phyloP scores from a whole-genome alignment of 2,329 filamentous ascomycete genomes.

The Scorias spongiosa region DNA sequence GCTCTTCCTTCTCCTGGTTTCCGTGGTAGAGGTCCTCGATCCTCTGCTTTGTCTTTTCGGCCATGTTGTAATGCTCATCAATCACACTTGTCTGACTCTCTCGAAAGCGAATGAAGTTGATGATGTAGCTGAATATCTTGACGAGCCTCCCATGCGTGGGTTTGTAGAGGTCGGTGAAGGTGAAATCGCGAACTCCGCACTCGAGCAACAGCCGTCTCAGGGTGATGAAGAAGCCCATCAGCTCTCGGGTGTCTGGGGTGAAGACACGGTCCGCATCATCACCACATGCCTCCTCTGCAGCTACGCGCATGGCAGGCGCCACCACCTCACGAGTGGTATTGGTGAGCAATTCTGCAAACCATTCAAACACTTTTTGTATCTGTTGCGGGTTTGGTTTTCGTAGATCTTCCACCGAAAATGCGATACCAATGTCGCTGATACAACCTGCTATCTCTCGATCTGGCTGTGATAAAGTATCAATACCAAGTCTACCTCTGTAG shows the following conservation, averaged over 20 bases:
- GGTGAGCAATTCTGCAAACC: slow-evolving; percentile 87
- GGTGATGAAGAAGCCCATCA: slow-evolving; percentile 90
- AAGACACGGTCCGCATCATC: slow-evolving; percentile 66
- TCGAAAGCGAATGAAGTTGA: slow-evolving; percentile 96
- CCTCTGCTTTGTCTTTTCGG: slow-evolving; percentile 68
- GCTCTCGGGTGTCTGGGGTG: slow-evolving; percentile 73
- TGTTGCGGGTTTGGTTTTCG: slow-evolving; percentile 88
- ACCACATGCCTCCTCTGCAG: slow-evolving; percentile 72
- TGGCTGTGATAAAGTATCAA: slow-evolving; percentile 26
- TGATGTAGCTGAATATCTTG: slow-evolving; percentile 93
- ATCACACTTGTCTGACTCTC: slow-evolving; percentile 82
- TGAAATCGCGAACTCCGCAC: slow-evolving; percentile 88
- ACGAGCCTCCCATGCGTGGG: slow-evolving; percentile 80
- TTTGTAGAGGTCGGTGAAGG: slow-evolving; percentile 79
- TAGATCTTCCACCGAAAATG: slow-evolving; percentile 71
- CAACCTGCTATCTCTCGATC: slow-evolving; percentile 82
- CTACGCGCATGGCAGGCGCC: slow-evolving; percentile 86
- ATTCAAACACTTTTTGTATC: slow-evolving; percentile 95
- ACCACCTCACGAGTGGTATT: slow-evolving; percentile 87
- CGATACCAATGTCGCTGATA: slow-evolving; percentile 91
- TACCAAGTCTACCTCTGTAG: neutral
- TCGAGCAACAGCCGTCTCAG: slow-evolving; percentile 63
- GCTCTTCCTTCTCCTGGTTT: slow-evolving; percentile 74
- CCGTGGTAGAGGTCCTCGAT: slow-evolving; percentile 76
- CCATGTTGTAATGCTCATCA: slow-evolving; percentile 84